Base-by-base conservation (phyloP, 768 basidiomycete genomes). In the Collybia sordida region DNA sequence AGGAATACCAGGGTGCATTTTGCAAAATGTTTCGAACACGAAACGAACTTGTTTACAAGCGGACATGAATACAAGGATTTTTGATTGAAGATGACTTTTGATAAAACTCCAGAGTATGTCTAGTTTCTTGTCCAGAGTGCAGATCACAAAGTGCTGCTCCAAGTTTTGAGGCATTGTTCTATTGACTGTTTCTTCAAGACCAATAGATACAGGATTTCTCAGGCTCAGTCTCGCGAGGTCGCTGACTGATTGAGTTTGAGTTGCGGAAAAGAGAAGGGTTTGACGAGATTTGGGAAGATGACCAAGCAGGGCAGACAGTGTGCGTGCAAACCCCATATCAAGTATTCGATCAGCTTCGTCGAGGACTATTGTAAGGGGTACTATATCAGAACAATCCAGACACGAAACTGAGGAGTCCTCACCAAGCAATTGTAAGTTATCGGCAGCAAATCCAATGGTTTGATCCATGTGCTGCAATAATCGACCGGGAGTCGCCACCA, bases 391-490 rank as follows among this genome's bases (percentile, higher is more conserved):
- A 23, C 44, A 15, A 37, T 19, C 14, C 6, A 40, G 21, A 43
- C 18, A 18, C 23, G n/a, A 38, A 41, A 24, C 45, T 18, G 27
- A 37, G 35, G 36, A 41, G 22, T 42, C 73, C 89, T 51, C 56
- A 91, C 93, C 88, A 17, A 99, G 80, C 25, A 95, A 63, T 65
- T 98, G 94, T n/a, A 99, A 71, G 61, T 93, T 92, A 55, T 88
- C 86, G 22, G 85, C 83, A 50, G 94, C 93, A 55, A 99, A 97
- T 1, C 95, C 95, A 47, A 94, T 81, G 3, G 97, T 98, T 67
- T 98, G 94, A 64, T 98, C 97, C 88, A 99, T 90, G 66, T 99
- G 97, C 60, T 99, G 97, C 39, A 99, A 72, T 37, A 99, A 73
- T 39, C 96, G 80, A 21, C 96, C 96, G 4, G 96, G 96, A 3